A percentile compares a stretch with the other conserved stretches of the same genome.
These are phyloP conservation scores for Jaapia argillacea DNA, from an alignment of 768 basidiomycete species.

Conservation along the genomic window DNA sequence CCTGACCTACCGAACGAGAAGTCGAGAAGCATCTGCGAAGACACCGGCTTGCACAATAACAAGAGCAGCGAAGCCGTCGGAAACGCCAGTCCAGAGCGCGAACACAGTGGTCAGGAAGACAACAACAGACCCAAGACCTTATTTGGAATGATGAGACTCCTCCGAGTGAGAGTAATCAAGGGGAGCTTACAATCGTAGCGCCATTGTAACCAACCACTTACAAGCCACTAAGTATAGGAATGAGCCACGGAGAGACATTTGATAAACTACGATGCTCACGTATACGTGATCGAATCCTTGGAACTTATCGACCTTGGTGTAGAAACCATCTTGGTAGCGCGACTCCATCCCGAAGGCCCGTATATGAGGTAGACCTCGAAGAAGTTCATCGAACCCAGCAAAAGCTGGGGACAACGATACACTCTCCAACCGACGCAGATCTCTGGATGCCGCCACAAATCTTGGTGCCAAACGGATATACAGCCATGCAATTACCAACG, in stretches of 20 bases:
- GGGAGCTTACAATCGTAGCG: conserved; percentile 54
- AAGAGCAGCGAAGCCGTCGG: conserved; percentile 54
- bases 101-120: conserved; percentile 63
- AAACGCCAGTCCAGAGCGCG: conserved; percentile 45
- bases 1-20: conserved; percentile 41
- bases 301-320: conserved; percentile 47
- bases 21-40: conserved; percentile 60
- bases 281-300: conserved; percentile 66
- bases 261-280: conserved; percentile 26
- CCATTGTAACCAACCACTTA: conserved; percentile 62
- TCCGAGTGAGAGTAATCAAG: background rate
- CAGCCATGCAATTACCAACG: conserved; percentile 56
- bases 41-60: conserved; percentile 64
- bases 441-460: conserved; percentile 53
- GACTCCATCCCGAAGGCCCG: conserved; percentile 66
- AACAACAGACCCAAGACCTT: conserved; percentile 61
- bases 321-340: conserved; percentile 56
- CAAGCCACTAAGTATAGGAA: conserved; percentile 39
- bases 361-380: conserved; percentile 56
- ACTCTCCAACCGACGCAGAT: conserved; percentile 58
- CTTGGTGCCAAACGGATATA: conserved; percentile 54
- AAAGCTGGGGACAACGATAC: conserved; percentile 64
- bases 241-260: background rate
- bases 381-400: conserved; percentile 61
- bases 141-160: background rate